Percentiles rank a stretch among this genome's conserved stretches.
Evolutionary conservation across 495 filamentous ascomycete genomes (phyloP).

Genomic region (Recurvomyces mirabilis): DNA sequence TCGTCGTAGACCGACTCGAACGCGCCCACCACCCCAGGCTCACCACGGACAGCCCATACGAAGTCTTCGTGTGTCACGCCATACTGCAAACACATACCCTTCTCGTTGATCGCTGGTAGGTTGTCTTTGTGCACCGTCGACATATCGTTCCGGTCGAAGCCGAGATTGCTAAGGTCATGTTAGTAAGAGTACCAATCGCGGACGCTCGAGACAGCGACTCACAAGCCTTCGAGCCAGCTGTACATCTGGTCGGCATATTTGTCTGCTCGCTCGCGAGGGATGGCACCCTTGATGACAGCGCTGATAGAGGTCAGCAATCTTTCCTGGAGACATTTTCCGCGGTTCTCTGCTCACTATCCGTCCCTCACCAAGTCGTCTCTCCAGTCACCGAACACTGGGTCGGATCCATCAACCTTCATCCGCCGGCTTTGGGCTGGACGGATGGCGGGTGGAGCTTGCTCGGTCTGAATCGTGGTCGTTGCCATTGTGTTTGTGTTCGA

Average conservation of each 20-base stretch:
- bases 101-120: slow-evolving; percentile 23
- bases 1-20: slow-evolving; percentile 36
- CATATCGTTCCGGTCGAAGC: slow-evolving; percentile 29
- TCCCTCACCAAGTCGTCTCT: slow-evolving; percentile 30
- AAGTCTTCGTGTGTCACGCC: slow-evolving; percentile 36
- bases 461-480: slow-evolving; percentile 9
- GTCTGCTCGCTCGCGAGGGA: slow-evolving; percentile 32
- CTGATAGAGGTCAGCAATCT: too few relatives aligned
- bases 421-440: background rate
- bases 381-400: slow-evolving; percentile 15
- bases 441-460: background rate
- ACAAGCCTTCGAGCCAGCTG: slow-evolving; percentile 34
- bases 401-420: slow-evolving; percentile 12
- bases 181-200: background rate
- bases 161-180: slow-evolving; percentile 26
- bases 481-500: slow-evolving; percentile 2
- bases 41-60: slow-evolving; percentile 34
- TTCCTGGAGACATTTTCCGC: background rate
- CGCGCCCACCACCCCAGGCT: slow-evolving; percentile 33
- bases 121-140: slow-evolving; percentile 30
- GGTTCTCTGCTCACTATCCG: slow-evolving; percentile 24
- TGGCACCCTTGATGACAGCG: slow-evolving; percentile 37
- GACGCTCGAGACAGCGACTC: background rate
- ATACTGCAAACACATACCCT: slow-evolving; percentile 27
- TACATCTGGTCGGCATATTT: slow-evolving; percentile 32